Percentiles rank a stretch among this genome's conserved stretches.
phyloP scores from a whole-genome alignment of 2,329 filamentous ascomycete genomes.

The Microcera coccophila region DNA sequence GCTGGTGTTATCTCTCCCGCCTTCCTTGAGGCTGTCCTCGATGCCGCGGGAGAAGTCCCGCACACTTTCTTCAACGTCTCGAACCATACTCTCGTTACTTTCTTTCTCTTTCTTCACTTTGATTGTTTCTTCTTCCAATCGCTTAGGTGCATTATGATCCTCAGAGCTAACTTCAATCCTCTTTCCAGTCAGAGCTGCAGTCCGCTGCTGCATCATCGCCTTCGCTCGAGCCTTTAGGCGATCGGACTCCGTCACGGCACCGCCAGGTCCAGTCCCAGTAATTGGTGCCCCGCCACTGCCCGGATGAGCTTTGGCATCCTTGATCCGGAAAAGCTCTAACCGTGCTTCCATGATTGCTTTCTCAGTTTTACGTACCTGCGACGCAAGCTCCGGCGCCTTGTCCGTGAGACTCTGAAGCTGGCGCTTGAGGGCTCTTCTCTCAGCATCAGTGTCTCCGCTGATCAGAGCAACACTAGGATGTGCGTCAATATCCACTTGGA shows the following conservation, averaged over 20 bases:
- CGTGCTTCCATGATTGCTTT: constrained; percentile 88
- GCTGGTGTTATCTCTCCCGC: constrained; percentile 66
- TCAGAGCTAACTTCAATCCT: constrained; percentile 67
- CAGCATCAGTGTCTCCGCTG: constrained; percentile 78
- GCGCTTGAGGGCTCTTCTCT: constrained; percentile 78
- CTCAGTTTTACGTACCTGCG: constrained; percentile 85
- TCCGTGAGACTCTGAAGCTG: constrained; percentile 87
- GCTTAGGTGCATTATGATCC: constrained; percentile 73
- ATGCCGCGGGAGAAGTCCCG: constrained; percentile 80
- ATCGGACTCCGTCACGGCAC: constrained; percentile 86
- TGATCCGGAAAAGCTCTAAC: constrained; percentile 87
- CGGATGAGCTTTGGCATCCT: constrained; percentile 88
- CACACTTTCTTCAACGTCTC: constrained; percentile 94
- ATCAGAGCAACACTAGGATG: constrained; percentile 73
- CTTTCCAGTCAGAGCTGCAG: constrained; percentile 84
- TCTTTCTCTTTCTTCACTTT: constrained; percentile 81
- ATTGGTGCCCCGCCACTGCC: constrained; percentile 74
- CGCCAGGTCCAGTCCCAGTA: constrained; percentile 88
- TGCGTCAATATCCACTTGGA: constrained; percentile 91
- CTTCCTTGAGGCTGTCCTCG: constrained; percentile 83
- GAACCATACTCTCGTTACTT: constrained; percentile 93
- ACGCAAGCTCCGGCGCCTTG: constrained; percentile 85
- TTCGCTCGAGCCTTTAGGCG: constrained; percentile 91
- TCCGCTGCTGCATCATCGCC: constrained; percentile 98
- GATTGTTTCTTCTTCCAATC: constrained; percentile 83